Base-by-base conservation (phyloP, 495 filamentous ascomycete genomes). In the Hyaloscypha bicolor region DNA sequence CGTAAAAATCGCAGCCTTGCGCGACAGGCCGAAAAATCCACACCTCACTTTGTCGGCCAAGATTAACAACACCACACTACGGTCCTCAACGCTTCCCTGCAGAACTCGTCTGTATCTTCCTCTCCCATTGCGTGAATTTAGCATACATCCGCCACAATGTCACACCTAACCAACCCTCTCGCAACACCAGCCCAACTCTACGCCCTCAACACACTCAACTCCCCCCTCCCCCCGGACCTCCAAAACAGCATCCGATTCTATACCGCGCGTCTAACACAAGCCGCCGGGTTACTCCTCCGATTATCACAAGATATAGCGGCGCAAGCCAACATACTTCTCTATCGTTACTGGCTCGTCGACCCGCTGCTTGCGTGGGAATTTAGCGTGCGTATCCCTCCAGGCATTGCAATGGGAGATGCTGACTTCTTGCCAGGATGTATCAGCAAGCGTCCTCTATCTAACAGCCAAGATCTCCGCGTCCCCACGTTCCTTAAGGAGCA, bases 301-400 rank as follows among this genome's bases (percentile, higher is more conserved):
- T 79, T 98, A 58, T 91, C 94, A 1, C 96, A 98, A 73, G 92
- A 94, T 64, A 86, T 93, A 57, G 93, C 96, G 32, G 90, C 93
- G 16, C 92, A 93, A 72, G 92, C 95, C 3, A 90, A 93, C 71
- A 87, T 99, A n/a, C 79, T 95, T 0, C 87, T 96, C 33, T 90
- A 88, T n/a, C 84, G 95, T 6, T 97, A 94, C 80, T 97, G 91
- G 87, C 79, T 93, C 6, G 67, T 72, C 5, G 72, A 56, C 68
- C 72, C 66, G 52, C 55, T 73, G 37, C 78, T 85, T 60, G 61
- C 72, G 19, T 65, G 80, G 55, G 82, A 85, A 61, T 85, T 85
- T 61, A 81, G 79, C 71, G 81, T 81, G 9, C 42, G 74, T 9
- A 73, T 60, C 25, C 59, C 16, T 61, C 22, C 53, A 71, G 2